phyloP scores from a whole-genome alignment of 1,284 basidiomycete species.

The Sanghuangporus sanghuang region DNA sequence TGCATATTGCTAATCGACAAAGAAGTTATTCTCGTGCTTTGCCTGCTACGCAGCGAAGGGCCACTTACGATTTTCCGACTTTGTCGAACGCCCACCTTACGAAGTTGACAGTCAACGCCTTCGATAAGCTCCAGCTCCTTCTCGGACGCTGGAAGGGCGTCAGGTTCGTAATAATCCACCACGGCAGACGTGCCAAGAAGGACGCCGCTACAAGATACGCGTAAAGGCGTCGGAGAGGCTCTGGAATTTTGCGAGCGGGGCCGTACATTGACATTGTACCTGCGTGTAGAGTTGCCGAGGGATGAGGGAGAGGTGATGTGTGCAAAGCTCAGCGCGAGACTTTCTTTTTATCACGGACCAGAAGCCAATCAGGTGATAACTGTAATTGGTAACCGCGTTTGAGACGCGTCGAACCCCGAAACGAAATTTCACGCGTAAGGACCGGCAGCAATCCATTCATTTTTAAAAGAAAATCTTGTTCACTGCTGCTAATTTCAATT shows the following conservation, averaged over 20 bases:
- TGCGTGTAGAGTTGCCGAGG: neutral
- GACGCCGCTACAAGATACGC: neutral
- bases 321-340: neutral
- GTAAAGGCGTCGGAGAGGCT: neutral
- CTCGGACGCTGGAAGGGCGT: conserved; percentile 3
- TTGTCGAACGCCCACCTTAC: neutral
- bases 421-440: neutral
- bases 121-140: conserved; percentile 3
- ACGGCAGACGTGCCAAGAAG: neutral
- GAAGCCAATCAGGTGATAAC: neutral
- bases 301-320: neutral
- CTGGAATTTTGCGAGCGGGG: neutral
- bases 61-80: neutral
- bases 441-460: too few relatives aligned
- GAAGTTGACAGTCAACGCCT: neutral
- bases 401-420: neutral
- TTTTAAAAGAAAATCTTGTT: too few relatives aligned
- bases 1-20: neutral
- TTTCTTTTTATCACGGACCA: neutral
- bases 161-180: neutral
- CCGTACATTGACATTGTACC: neutral
- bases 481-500: neutral
- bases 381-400: neutral
- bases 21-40: neutral
- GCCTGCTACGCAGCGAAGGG: neutral